These are phyloP conservation scores for Annulohypoxylon maeteangense DNA, from an alignment of 495 filamentous ascomycete species.

Conservation along the genomic window DNA sequence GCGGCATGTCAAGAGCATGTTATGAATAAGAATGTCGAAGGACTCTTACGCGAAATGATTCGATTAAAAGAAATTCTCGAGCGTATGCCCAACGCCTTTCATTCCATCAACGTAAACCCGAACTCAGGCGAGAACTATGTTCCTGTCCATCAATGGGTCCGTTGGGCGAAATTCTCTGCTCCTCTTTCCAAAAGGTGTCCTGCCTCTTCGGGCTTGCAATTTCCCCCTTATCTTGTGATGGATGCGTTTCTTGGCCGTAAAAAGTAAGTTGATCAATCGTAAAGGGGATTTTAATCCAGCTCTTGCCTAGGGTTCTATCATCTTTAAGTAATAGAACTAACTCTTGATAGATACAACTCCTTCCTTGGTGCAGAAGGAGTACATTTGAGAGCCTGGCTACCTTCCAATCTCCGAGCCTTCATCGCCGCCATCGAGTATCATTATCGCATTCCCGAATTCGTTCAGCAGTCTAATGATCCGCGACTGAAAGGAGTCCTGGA, in stretches of 20 bases:
- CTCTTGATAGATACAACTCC: constrained; percentile 50
- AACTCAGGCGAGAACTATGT: constrained; percentile 60
- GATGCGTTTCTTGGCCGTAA: constrained; percentile 62
- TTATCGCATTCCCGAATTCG: constrained; percentile 61
- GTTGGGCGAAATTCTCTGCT: constrained; percentile 61
- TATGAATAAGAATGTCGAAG: constrained; percentile 61
- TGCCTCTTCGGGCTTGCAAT: constrained; percentile 61
- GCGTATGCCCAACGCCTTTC: constrained; percentile 62
- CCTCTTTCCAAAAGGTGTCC: constrained; percentile 62
- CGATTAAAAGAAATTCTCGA: constrained; percentile 62
- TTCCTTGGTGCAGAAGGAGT: constrained; percentile 61
- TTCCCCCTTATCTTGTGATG: constrained; percentile 63
- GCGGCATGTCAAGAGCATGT: constrained; percentile 63
- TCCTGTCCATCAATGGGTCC: constrained; percentile 54
- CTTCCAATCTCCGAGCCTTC: constrained; percentile 61
- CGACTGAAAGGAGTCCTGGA: constrained; percentile 59
- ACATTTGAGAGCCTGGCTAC: constrained; percentile 61
- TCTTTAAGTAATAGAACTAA: background rate
- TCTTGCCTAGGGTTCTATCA: too few relatives aligned
- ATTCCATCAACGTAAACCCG: constrained; percentile 63
- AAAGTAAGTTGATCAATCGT: constrained; percentile 35
- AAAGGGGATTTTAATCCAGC: too few relatives aligned
- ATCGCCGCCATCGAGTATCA: constrained; percentile 63
- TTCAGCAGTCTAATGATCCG: constrained; percentile 57
- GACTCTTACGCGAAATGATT: constrained; percentile 59